Conservation (phyloP, 225 moss, liverwort and hornwort genomes). For the Pseudisothecium myosuroides region DNA sequence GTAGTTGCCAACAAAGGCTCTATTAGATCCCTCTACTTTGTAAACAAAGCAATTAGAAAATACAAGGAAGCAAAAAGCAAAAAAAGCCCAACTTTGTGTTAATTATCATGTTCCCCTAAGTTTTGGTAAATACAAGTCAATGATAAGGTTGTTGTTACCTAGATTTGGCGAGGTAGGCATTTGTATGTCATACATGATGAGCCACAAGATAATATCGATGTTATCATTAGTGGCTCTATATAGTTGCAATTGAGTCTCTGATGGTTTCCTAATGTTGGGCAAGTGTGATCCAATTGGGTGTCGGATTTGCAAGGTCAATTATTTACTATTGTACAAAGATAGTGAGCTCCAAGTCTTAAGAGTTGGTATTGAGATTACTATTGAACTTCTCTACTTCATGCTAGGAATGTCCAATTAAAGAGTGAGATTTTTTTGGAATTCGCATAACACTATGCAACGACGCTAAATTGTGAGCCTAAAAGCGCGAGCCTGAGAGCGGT, state of each 20-base stretch:
- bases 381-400: neutral
- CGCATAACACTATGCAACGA: neutral
- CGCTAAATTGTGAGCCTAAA: too few species aligned
- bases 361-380: neutral
- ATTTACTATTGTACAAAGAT: too few species aligned
- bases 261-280: neutral
- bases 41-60: neutral
- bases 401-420: neutral
- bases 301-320: neutral
- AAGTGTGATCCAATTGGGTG: neutral
- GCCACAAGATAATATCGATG: neutral
- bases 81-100: neutral
- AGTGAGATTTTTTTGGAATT: neutral
- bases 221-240: fast-evolving
- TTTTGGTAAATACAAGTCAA: neutral
- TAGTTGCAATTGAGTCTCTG: fast-evolving
- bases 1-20: too few species aligned
- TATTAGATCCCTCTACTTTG: neutral
- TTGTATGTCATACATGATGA: too few species aligned
- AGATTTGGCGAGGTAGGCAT: too few species aligned
- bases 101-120: neutral
- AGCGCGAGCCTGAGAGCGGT: too few species aligned
- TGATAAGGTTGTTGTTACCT: neutral
- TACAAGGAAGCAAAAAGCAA: too few species aligned
- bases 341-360: too few species aligned